Conservation (phyloP, 2,329 filamentous ascomycete species). For the Cladophialophora chaetospira region DNA sequence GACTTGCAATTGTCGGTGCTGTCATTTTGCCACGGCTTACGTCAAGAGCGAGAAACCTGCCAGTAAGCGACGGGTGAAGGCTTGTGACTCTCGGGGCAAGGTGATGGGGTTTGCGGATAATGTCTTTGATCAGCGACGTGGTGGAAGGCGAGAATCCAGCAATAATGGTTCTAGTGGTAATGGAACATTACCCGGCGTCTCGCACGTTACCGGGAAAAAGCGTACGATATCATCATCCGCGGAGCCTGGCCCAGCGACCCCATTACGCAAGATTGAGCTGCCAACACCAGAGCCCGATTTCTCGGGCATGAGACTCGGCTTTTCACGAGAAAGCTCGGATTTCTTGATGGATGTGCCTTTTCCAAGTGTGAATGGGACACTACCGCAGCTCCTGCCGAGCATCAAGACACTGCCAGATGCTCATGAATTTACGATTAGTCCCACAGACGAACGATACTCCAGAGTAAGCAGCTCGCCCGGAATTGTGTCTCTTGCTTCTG, state of each 20-base stretch:
- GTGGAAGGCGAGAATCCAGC: constrained; percentile 31
- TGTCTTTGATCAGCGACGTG: constrained; percentile 42
- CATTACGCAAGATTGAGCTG: constrained; percentile 30
- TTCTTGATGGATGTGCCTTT: constrained; percentile 24
- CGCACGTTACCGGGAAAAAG: constrained; percentile 31
- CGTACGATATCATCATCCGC: constrained; percentile 28
- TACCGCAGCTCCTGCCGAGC: constrained; percentile 27
- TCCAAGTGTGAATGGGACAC: constrained; percentile 12
- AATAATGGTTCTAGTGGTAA: constrained; percentile 1
- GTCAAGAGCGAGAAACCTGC: constrained; percentile 40
- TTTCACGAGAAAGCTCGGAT: constrained; percentile 29
- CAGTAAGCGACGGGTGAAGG: constrained; percentile 38
- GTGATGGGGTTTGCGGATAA: constrained; percentile 42
- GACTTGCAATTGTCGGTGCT: constrained; percentile 41
- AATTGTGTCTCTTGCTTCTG: constrained; percentile 23
- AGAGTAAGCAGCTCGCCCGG: constrained; percentile 27
- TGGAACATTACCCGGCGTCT: constrained; percentile 11
- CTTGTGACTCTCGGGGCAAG: constrained; percentile 39
- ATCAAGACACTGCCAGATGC: constrained; percentile 30
- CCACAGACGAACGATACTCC: constrained; percentile 22
- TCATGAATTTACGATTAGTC: constrained; percentile 21
- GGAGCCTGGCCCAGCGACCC: constrained; percentile 26
- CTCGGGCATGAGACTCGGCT: constrained; percentile 20
- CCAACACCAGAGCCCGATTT: constrained; percentile 33
- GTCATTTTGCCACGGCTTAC: constrained; percentile 40